A percentile compares a stretch with the other conserved stretches of the same genome.
These are phyloP conservation scores for Pseudomonodictys pantanalensis DNA, from an alignment of 495 filamentous ascomycete species.

Conservation along the genomic window DNA sequence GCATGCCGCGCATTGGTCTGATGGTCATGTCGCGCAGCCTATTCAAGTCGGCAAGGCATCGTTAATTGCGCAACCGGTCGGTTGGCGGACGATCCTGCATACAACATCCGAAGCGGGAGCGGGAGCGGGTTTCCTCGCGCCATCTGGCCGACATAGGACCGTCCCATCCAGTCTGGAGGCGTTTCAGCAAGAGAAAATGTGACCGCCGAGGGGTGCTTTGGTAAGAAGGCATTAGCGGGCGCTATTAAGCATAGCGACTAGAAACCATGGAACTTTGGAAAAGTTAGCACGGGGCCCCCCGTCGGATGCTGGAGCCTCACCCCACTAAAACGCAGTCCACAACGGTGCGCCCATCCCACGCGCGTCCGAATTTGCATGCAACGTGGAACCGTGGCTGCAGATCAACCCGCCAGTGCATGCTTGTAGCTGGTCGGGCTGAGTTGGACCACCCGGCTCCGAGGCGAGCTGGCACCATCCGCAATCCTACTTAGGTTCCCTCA, in stretches of 20 bases:
- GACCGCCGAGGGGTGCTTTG: not conserved
- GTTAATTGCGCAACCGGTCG: slow-evolving; percentile 23
- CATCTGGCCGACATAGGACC: not conserved
- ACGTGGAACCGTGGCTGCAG: slow-evolving; percentile 32
- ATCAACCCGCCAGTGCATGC: slow-evolving; percentile 17
- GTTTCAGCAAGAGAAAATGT: not conserved
- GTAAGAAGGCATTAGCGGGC: not conserved
- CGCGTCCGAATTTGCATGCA: slow-evolving; percentile 7
- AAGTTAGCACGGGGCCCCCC: too few species aligned
- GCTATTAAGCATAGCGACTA: not conserved
- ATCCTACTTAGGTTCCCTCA: too few species aligned
- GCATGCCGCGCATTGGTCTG: not conserved
- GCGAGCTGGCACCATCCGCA: slow-evolving; percentile 16
- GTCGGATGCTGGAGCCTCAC: slow-evolving; percentile 26
- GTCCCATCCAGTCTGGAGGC: not conserved
- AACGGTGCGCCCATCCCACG: slow-evolving; percentile 15
- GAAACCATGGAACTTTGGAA: not conserved
- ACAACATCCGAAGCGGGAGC: not conserved
- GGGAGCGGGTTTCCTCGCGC: not conserved
- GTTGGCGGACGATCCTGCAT: not conserved
- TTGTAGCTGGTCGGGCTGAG: not conserved
- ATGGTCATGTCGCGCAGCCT: not conserved
- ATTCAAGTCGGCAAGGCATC: not conserved
- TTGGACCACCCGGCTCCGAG: slow-evolving; percentile 9
- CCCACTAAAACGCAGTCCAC: slow-evolving; percentile 10